Evolutionary conservation across 2,329 filamentous ascomycete species (phyloP).

Genomic region (Neofusicoccum sp.): DNA sequence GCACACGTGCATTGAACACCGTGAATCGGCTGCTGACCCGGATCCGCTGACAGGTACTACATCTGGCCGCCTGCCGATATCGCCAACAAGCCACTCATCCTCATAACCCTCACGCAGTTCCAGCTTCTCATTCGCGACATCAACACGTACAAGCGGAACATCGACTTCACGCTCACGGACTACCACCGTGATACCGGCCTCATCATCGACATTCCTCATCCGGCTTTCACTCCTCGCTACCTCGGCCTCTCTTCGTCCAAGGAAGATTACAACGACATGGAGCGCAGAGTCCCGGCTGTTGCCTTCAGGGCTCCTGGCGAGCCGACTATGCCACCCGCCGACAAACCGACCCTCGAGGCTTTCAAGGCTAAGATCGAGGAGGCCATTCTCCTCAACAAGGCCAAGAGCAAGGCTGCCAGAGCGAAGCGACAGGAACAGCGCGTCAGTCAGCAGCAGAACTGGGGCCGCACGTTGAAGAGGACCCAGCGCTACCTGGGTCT

Average conservation of each 20-base stretch:
- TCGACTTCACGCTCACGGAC: constrained; percentile 61
- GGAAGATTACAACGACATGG: constrained; percentile 47
- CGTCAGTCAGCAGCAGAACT: constrained; percentile 53
- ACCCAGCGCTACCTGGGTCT: constrained; percentile 73
- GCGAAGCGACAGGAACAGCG: constrained; percentile 55
- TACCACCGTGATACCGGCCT: constrained; percentile 58
- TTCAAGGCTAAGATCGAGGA: constrained; percentile 61
- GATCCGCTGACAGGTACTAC: constrained; percentile 61
- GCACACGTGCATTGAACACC: background rate
- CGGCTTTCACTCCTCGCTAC: constrained; percentile 67
- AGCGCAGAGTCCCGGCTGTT: constrained; percentile 31
- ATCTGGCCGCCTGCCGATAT: constrained; percentile 54
- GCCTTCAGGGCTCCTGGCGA: constrained; percentile 28
- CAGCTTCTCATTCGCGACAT: constrained; percentile 65
- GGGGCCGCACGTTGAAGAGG: constrained; percentile 61
- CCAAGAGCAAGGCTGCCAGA: constrained; percentile 51
- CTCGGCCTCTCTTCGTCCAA: constrained; percentile 60
- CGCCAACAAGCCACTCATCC: constrained; percentile 59
- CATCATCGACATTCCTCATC: constrained; percentile 62
- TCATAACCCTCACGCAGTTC: constrained; percentile 70
- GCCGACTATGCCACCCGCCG: constrained; percentile 30
- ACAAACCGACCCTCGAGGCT: constrained; percentile 43
- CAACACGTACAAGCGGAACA: constrained; percentile 58
- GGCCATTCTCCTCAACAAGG: constrained; percentile 53
- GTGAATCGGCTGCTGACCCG: background rate